Evolutionary conservation across 495 filamentous ascomycete genomes (phyloP), one percentile per base, ranked within the genome.

Genomic region (Collariella sp.): DNA sequence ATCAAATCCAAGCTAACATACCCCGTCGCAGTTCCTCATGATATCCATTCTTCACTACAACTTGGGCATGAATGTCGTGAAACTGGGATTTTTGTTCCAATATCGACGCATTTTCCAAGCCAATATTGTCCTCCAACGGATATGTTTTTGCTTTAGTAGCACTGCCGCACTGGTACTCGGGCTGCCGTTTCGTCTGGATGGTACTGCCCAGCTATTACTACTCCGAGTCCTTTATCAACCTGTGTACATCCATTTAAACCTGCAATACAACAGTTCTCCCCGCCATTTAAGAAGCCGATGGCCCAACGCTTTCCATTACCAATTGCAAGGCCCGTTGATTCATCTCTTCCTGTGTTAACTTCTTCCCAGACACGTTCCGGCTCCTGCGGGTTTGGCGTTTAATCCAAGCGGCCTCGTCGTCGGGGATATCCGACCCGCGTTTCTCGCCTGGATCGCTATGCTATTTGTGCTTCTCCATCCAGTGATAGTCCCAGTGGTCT

Each of bases 401-500:
- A n/a, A 22, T 47, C 29, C 45, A 47, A 13, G 18, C 6, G 16
- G 36, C 23, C 39, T 31, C 26, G 26, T 31, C 49, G 5, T 33
- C 1, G 49, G 36, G 22, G 9, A 40, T 31, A 22, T 51, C 18
- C 7, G 26, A 47, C 23, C n/a, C 22, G 12, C 7, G 41, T 44
- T 26, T 46, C 45, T n/a, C 31, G 31, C 23, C 18, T n/a, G 19
- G 45, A 5, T 45, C 43, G 23, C 15, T 31, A n/a, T 45, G 50
- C 3, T 26, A 7, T 3, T 45, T 26, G 45, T 61, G 59, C 11
- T 3, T 36, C 29, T 61, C 50, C 40, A 58, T 40, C 59, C 59
- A 61, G 18, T 51, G 7, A 26, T 48, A 22, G 46, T 58, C 59
- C 59, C 59, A 61, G 23, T 46, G 35, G 44, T 58, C 34, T n/a